Conservation (phyloP, 192 early-diverging fungal genomes). For the Mortierella claussenii region DNA sequence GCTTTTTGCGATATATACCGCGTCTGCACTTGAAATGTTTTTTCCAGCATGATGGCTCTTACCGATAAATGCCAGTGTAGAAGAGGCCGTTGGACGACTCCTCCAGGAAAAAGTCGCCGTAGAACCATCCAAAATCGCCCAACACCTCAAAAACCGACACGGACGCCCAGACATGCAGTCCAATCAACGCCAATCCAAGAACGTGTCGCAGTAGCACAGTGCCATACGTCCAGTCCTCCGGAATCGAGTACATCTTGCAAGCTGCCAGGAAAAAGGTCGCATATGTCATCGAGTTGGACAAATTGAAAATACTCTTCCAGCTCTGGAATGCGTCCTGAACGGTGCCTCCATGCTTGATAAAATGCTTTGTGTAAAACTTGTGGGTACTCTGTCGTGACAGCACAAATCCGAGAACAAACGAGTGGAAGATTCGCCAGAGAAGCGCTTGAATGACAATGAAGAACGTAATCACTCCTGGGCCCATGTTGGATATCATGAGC, state of each 20-base stretch:
- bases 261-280: constrained; percentile 85
- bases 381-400: constrained; percentile 80
- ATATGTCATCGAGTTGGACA: constrained; percentile 91
- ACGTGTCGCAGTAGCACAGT: constrained; percentile 84
- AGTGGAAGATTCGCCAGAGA: constrained; percentile 90
- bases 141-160: constrained; percentile 91
- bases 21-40: too few species aligned
- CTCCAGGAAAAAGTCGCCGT: constrained; percentile 96
- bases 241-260: constrained; percentile 80
- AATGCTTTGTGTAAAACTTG: constrained; percentile 90
- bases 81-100: constrained; percentile 74
- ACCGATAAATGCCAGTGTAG: constrained; percentile 87
- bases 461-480: constrained; percentile 42
- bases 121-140: constrained; percentile 98
- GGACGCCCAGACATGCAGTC: constrained; percentile 92
- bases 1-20: background rate
- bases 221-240: constrained; percentile 74
- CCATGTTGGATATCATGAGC: constrained; percentile 56
- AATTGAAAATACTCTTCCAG: constrained; percentile 98
- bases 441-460: constrained; percentile 78
- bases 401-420: constrained; percentile 80
- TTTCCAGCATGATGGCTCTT: background rate
- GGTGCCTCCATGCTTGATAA: constrained; percentile 91
- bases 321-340: constrained; percentile 88
- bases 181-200: constrained; percentile 81